These are phyloP conservation scores for Phialocephala subalpina DNA, from an alignment of 2,329 filamentous ascomycete species.

Conservation along the genomic window DNA sequence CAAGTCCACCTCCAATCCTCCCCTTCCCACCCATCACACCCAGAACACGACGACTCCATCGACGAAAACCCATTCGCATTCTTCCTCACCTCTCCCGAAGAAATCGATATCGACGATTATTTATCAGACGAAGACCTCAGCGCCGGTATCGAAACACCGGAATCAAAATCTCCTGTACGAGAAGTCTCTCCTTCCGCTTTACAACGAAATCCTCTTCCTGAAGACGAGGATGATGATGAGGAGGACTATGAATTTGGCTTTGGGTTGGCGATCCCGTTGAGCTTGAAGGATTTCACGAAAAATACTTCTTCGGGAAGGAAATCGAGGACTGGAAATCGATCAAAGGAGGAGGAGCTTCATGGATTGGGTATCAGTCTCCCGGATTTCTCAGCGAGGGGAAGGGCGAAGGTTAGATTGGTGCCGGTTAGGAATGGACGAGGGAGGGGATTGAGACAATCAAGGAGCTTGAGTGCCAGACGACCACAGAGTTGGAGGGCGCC, in stretches of 20 bases:
- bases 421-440: conserved; percentile 20
- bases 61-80: conserved; percentile 45
- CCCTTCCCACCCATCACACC: conserved; percentile 9
- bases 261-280: conserved; percentile 39
- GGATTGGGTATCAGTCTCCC: conserved; percentile 39
- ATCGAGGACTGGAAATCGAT: conserved; percentile 27
- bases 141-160: conserved; percentile 43
- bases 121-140: conserved; percentile 39
- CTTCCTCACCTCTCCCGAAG: conserved; percentile 44
- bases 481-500: conserved; percentile 43
- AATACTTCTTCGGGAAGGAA: conserved; percentile 30
- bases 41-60: conserved; percentile 35
- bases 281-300: conserved; percentile 40
- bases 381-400: conserved; percentile 34
- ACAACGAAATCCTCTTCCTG: conserved; percentile 31
- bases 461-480: conserved; percentile 37
- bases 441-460: conserved; percentile 37
- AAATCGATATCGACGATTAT: conserved; percentile 39
- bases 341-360: conserved; percentile 23
- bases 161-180: conserved; percentile 36
- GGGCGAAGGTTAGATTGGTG: conserved; percentile 35
- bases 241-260: conserved; percentile 35
- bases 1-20: conserved; percentile 36
- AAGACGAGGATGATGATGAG: conserved; percentile 21
- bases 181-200: conserved; percentile 42